phyloP scores from a whole-genome alignment of 306 rosid genomes.

The Cicer chorassanicum region DNA sequence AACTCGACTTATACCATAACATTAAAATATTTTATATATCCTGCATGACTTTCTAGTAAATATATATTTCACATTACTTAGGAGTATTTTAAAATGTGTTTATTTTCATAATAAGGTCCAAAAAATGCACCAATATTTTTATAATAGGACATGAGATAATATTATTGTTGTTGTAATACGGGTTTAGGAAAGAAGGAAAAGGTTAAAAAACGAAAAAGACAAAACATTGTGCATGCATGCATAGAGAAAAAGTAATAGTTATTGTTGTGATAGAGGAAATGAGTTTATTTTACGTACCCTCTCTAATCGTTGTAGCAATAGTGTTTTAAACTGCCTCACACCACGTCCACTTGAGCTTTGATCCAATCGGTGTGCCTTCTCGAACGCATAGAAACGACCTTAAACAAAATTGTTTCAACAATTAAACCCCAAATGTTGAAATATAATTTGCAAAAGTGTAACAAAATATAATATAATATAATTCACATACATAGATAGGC shows the following conservation, averaged over 20 bases:
- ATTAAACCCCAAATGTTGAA: not conserved
- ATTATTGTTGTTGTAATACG: too few species aligned
- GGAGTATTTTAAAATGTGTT: too few species aligned
- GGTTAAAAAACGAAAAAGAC: not conserved
- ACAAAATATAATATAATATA: too few species aligned
- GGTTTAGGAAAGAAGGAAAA: too few species aligned
- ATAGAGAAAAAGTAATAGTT: not conserved
- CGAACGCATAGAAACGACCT: conserved; percentile 98
- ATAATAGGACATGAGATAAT: too few species aligned
- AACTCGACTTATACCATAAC: too few species aligned
- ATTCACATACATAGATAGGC: conserved; percentile 73
- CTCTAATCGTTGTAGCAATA: conserved; percentile 79
- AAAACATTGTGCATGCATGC: conserved; percentile 5
- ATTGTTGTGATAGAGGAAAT: not conserved
- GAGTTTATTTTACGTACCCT: conserved; percentile 57
- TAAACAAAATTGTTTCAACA: not conserved
- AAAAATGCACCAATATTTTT: too few species aligned
- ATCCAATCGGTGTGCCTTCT: conserved; percentile 96
- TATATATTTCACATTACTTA: too few species aligned
- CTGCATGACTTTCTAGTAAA: too few species aligned
- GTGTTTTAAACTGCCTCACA: conserved; percentile 93
- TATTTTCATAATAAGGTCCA: too few species aligned
- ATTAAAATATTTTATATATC: too few species aligned
- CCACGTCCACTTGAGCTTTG: conserved; percentile 92
- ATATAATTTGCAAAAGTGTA: too few species aligned